Evolutionary conservation across 2,329 filamentous ascomycete genomes (phyloP).

Genomic region (Neofusicoccum sp.): DNA sequence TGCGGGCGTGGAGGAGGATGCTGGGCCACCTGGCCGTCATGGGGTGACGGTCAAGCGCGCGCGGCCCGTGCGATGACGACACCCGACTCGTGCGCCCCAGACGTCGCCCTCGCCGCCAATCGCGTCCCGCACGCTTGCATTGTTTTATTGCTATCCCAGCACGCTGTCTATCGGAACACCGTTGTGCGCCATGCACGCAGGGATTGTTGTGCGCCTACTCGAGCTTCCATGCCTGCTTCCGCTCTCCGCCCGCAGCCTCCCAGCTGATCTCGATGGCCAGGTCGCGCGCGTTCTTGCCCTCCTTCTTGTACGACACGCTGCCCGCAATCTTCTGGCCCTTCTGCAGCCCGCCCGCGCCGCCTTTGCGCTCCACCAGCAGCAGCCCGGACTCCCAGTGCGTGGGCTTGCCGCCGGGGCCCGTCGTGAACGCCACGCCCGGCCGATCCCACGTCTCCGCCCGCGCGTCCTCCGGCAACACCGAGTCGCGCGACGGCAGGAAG

Average conservation of each 20-base stretch:
- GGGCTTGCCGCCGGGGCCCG: slow-evolving; percentile 69
- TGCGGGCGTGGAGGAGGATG: neutral
- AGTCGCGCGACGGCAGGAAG: slow-evolving; percentile 65
- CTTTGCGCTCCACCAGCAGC: slow-evolving; percentile 64
- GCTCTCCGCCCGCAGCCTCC: slow-evolving; percentile 29
- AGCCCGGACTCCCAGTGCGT: slow-evolving; percentile 93
- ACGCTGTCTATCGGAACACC: slow-evolving; percentile 11
- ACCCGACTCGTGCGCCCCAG: neutral
- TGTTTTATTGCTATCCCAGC: neutral
- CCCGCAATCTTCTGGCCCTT: slow-evolving; percentile 62
- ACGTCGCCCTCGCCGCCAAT: neutral
- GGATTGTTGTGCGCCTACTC: slow-evolving; percentile 25
- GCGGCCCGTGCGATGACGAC: slow-evolving; percentile 15
- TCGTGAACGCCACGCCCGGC: slow-evolving; percentile 72
- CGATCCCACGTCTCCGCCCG: slow-evolving; percentile 63
- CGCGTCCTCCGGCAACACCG: slow-evolving; percentile 44
- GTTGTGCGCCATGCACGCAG: slow-evolving; percentile 25
- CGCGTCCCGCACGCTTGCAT: neutral
- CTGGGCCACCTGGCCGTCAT: neutral
- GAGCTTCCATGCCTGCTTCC: slow-evolving; percentile 32
- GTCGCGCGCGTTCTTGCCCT: slow-evolving; percentile 42
- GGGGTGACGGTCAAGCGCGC: slow-evolving; percentile 8
- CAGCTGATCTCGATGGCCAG: slow-evolving; percentile 42
- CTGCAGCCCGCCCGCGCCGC: slow-evolving; percentile 47
- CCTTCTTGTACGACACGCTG: slow-evolving; percentile 67